A percentile compares a stretch with the other conserved stretches of the same genome.
These are phyloP conservation scores for Melampsora americana DNA, from an alignment of 1,284 basidiomycete species.

Conservation along the genomic window DNA sequence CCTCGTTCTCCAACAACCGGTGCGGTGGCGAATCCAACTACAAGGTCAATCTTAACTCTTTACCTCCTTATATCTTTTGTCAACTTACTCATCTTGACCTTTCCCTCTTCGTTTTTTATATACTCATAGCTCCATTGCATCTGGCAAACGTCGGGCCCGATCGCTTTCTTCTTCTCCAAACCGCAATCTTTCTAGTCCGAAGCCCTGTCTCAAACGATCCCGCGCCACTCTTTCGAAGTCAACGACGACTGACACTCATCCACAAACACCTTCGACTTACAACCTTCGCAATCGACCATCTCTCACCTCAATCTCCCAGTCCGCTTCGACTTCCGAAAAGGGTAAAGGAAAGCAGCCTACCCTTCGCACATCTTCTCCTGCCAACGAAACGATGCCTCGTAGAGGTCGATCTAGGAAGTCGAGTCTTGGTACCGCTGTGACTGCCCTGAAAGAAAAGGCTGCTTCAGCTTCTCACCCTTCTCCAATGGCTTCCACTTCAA, in stretches of 20 bases:
- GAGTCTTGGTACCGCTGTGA: background rate
- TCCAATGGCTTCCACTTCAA: conserved; percentile 34
- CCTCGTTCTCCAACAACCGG: conserved; percentile 21
- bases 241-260: conserved; percentile 7
- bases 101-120: background rate
- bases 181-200: conserved; percentile 28
- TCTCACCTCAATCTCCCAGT: conserved; percentile 16
- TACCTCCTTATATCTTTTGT: background rate
- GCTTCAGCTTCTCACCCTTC: conserved; percentile 6
- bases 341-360: background rate
- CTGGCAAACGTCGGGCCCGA: conserved; percentile 45
- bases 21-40: conserved; percentile 44
- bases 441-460: conserved; percentile 30
- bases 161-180: conserved; percentile 39
- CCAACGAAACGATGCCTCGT: conserved; percentile 21
- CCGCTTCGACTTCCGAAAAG: background rate
- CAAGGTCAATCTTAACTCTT: conserved; percentile 29
- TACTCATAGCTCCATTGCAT: conserved; percentile 35
- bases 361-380: background rate
- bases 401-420: conserved; percentile 27
- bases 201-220: conserved; percentile 38
- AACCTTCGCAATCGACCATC: conserved; percentile 27
- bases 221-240: conserved; percentile 10
- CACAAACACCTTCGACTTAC: conserved; percentile 14
- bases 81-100: background rate